Evolutionary conservation across 2,329 filamentous ascomycete species (phyloP).

Genomic region (Penicillium nordicum): DNA sequence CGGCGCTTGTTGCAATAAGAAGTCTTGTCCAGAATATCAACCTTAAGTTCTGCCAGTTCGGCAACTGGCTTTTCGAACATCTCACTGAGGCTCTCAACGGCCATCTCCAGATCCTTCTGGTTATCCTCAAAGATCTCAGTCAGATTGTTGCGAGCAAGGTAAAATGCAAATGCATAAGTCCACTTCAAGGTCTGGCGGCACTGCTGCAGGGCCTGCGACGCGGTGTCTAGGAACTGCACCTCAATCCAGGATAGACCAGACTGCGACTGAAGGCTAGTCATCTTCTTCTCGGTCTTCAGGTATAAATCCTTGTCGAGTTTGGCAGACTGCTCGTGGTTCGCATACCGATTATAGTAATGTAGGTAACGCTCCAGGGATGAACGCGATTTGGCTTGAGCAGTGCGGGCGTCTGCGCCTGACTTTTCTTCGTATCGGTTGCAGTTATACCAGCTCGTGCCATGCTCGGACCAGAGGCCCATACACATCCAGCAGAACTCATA

Average conservation of each 20-base stretch:
- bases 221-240: constrained; percentile 91
- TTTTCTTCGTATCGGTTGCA: constrained; percentile 98
- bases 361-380: constrained; percentile 93
- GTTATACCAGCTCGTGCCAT: constrained; percentile 99
- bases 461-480: constrained; percentile 98
- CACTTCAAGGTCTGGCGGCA: constrained; percentile 99
- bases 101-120: constrained; percentile 95
- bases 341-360: constrained; percentile 98
- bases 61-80: constrained; percentile 98
- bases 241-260: constrained; percentile 99
- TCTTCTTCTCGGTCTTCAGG: constrained; percentile 96
- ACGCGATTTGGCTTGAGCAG: constrained; percentile 85
- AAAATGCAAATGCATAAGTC: constrained; percentile 99
- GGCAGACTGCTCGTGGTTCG: constrained; percentile 97
- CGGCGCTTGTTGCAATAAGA: constrained; percentile 92
- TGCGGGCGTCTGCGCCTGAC: constrained; percentile 82
- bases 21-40: constrained; percentile 98
- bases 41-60: constrained; percentile 81
- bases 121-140: constrained; percentile 99
- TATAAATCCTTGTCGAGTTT: constrained; percentile 96
- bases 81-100: constrained; percentile 92
- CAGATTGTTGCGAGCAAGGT: constrained; percentile 90
- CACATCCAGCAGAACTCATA: constrained; percentile 99
- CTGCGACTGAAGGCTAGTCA: constrained; percentile 89
- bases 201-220: constrained; percentile 88